These are phyloP conservation scores for Wickerhamia fluorescens DNA, from an alignment of 805 yeast species.

Conservation along the genomic window DNA sequence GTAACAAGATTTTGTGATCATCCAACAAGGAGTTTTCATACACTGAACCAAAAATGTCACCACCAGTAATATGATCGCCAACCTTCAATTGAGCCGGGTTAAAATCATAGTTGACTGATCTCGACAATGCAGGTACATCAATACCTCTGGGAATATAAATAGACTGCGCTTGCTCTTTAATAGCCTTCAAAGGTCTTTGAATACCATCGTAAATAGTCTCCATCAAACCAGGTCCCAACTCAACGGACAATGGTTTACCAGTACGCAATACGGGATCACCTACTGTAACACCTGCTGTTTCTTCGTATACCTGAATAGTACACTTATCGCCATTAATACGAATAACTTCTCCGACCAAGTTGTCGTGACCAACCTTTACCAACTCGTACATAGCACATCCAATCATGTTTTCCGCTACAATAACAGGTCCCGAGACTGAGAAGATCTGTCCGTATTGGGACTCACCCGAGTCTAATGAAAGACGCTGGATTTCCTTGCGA, in stretches of 20 bases:
- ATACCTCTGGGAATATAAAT: conserved; percentile 99
- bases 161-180: conserved; percentile 78
- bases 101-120: conserved; percentile 79
- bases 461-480: conserved; percentile 64
- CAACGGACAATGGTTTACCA: conserved; percentile 98
- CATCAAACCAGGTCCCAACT: conserved; percentile 98
- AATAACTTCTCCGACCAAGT: conserved; percentile 96
- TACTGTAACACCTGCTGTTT: conserved; percentile 97
- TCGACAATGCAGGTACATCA: conserved; percentile 89
- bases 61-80: conserved; percentile 98
- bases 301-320: conserved; percentile 98
- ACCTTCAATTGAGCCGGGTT: conserved; percentile 72
- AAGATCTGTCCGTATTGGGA: conserved; percentile 80
- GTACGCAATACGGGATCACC: conserved; percentile 99
- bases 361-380: conserved; percentile 96
- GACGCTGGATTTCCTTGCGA: conserved; percentile 84
- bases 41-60: conserved; percentile 91
- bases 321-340: conserved; percentile 96
- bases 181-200: conserved; percentile 95
- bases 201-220: conserved; percentile 99
- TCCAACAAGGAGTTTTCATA: conserved; percentile 89
- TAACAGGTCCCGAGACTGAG: conserved; percentile 97
- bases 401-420: conserved; percentile 96
- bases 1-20: conserved; percentile 90
- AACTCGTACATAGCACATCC: conserved; percentile 99